phyloP scores from a whole-genome alignment of 2,329 filamentous ascomycete species.

The Nemania sp. region DNA sequence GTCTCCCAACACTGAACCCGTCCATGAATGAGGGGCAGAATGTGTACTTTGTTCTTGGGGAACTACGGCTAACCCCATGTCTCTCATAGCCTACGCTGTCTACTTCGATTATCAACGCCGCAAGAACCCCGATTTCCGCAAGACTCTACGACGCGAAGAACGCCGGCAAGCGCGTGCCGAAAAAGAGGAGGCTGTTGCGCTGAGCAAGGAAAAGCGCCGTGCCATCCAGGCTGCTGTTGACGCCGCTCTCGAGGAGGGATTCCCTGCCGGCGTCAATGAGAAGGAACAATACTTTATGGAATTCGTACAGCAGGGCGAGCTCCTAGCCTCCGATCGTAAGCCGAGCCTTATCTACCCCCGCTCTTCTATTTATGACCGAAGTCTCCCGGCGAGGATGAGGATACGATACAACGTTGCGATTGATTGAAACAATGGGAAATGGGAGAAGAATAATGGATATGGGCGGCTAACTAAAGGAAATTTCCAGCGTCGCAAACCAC shows the following conservation, averaged over 20 bases:
- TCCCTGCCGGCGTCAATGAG: slow-evolving; percentile 90
- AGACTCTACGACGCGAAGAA: slow-evolving; percentile 78
- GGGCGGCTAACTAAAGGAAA: slow-evolving; percentile 14
- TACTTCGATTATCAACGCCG: slow-evolving; percentile 78
- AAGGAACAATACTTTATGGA: slow-evolving; percentile 97
- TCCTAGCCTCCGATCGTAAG: slow-evolving; percentile 84
- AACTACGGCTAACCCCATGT: slow-evolving; percentile 31
- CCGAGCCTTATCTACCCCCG: slow-evolving; percentile 38
- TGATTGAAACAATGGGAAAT: neutral
- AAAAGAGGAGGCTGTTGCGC: slow-evolving; percentile 77
- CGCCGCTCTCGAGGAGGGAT: slow-evolving; percentile 88
- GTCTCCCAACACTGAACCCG: neutral
- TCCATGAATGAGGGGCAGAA: neutral
- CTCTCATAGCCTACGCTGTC: slow-evolving; percentile 67
- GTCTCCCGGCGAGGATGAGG: neutral
- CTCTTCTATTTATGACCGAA: neutral
- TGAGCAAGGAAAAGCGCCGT: slow-evolving; percentile 75
- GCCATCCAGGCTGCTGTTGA: slow-evolving; percentile 81
- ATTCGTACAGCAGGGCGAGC: slow-evolving; percentile 90
- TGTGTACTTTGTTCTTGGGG: slow-evolving; percentile 29
- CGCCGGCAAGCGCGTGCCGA: slow-evolving; percentile 77
- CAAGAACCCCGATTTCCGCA: slow-evolving; percentile 73
- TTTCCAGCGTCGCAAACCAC: slow-evolving; percentile 72
- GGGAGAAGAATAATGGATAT: neutral
- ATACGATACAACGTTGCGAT: neutral